Conservation (phyloP, 2,329 filamentous ascomycete species). For the Venturia asperata region DNA sequence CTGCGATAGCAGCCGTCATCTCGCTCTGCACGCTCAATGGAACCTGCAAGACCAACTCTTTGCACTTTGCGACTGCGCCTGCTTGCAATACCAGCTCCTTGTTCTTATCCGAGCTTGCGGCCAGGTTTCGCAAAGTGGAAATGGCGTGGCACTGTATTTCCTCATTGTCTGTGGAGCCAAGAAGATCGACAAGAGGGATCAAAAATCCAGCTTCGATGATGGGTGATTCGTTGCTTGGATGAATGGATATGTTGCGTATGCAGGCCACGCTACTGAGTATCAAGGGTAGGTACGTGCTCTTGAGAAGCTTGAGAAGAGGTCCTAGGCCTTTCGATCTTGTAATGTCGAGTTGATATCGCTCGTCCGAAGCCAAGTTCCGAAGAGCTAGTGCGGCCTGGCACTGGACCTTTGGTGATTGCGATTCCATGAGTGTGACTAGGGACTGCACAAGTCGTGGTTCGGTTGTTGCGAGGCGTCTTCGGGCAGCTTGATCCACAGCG, state of each 20-base stretch:
- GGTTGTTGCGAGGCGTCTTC: constrained; percentile 82
- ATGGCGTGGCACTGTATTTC: constrained; percentile 99
- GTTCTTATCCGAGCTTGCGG: constrained; percentile 94
- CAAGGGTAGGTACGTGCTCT: constrained; percentile 90
- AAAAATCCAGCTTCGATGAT: constrained; percentile 98
- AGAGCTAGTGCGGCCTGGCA: constrained; percentile 93
- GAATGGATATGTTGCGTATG: constrained; percentile 98
- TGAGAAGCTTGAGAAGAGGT: constrained; percentile 79
- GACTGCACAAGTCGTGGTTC: constrained; percentile 90
- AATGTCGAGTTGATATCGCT: constrained; percentile 98
- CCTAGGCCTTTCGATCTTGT: constrained; percentile 80
- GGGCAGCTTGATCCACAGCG: constrained; percentile 84
- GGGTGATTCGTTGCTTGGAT: constrained; percentile 93
- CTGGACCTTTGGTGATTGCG: constrained; percentile 92
- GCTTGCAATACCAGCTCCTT: constrained; percentile 96
- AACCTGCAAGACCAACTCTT: constrained; percentile 88
- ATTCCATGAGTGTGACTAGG: constrained; percentile 93
- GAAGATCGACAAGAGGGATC: constrained; percentile 83
- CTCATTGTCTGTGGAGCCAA: constrained; percentile 94
- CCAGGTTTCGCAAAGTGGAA: constrained; percentile 88
- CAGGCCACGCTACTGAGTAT: constrained; percentile 96
- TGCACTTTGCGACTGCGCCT: constrained; percentile 96
- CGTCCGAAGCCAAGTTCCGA: constrained; percentile 91
- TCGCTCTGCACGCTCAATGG: constrained; percentile 93
- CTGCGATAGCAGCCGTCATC: constrained; percentile 99